Evolutionary conservation across 1,284 basidiomycete genomes (phyloP).

Genomic region (Trichosporon faecale): DNA sequence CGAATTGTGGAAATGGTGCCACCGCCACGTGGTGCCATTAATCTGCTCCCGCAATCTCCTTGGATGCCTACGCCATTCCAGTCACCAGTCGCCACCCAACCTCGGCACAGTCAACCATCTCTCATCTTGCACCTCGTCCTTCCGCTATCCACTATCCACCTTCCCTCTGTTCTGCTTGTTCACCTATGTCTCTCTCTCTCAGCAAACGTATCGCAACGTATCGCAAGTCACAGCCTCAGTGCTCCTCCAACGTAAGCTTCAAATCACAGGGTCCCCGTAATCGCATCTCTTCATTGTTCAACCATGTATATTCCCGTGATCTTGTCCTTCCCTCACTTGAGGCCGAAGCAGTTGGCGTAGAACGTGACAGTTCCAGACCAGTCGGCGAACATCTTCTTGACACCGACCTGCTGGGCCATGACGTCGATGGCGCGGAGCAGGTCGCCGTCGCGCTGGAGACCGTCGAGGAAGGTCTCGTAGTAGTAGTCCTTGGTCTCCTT

Average conservation of each 20-base stretch:
- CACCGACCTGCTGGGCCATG: conserved; percentile 21
- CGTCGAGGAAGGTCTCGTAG: conserved; percentile 14
- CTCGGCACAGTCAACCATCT: too few species aligned
- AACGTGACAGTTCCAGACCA: conserved; percentile 25
- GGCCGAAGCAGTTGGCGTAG: conserved; percentile 27
- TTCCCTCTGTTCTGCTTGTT: not conserved
- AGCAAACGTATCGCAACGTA: not conserved
- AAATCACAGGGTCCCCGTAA: not conserved
- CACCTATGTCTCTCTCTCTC: not conserved
- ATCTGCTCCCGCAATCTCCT: too few species aligned
- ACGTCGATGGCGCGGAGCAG: conserved; percentile 22
- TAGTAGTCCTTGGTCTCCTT: conserved; percentile 20
- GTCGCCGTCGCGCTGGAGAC: conserved; percentile 24
- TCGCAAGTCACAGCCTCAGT: not conserved
- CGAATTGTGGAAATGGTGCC: too few species aligned
- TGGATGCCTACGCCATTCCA: too few species aligned
- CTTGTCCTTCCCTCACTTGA: not conserved
- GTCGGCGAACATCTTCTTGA: conserved; percentile 26
- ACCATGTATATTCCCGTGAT: not conserved
- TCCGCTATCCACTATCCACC: not conserved
- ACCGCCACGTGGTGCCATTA: too few species aligned
- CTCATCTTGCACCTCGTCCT: not conserved
- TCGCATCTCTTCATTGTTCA: not conserved
- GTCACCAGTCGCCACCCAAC: too few species aligned
- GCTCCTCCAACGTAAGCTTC: not conserved